Percentiles rank a stretch among this genome's conserved stretches.
Conservation (phyloP, 2,329 filamentous ascomycete species). For the Daldinia sp. region DNA sequence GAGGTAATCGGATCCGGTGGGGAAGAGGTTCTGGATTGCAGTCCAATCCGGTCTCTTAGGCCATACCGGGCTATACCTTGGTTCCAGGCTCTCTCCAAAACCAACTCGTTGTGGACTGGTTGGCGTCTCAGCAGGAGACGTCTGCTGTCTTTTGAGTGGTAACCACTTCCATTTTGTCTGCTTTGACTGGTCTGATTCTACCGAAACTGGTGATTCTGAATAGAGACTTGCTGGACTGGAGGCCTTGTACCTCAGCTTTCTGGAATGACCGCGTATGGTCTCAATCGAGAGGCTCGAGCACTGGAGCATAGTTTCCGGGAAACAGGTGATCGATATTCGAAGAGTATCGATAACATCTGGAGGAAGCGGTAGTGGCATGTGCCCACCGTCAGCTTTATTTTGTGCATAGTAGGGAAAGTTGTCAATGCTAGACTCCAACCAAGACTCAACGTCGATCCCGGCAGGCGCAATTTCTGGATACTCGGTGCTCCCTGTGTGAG, state of each 20-base stretch:
- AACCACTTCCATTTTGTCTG: slow-evolving; percentile 49
- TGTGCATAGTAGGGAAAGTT: slow-evolving; percentile 45
- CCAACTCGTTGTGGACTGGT: slow-evolving; percentile 28
- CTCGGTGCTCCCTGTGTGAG: slow-evolving; percentile 12
- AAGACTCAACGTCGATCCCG: slow-evolving; percentile 46
- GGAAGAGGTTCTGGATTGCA: slow-evolving; percentile 65
- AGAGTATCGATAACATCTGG: slow-evolving; percentile 67
- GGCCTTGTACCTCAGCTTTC: slow-evolving; percentile 61
- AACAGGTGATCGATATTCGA: slow-evolving; percentile 65
- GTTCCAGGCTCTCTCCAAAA: slow-evolving; percentile 24
- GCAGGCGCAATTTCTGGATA: slow-evolving; percentile 37
- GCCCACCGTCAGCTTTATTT: slow-evolving; percentile 44
- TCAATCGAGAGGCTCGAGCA: slow-evolving; percentile 68
- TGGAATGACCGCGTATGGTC: slow-evolving; percentile 68
- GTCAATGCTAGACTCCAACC: slow-evolving; percentile 46
- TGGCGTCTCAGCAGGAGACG: slow-evolving; percentile 28
- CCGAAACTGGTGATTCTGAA: slow-evolving; percentile 37
- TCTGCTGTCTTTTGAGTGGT: slow-evolving; percentile 36
- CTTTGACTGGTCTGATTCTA: slow-evolving; percentile 37
- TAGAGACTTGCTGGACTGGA: slow-evolving; percentile 35
- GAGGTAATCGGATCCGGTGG: slow-evolving; percentile 64
- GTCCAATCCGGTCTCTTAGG: slow-evolving; percentile 54
- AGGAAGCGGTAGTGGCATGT: slow-evolving; percentile 62
- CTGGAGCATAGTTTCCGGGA: slow-evolving; percentile 70
- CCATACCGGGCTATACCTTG: slow-evolving; percentile 30